These are phyloP conservation scores for Westerdykella ornata DNA, from an alignment of 2,329 filamentous ascomycete genomes.

Conservation along the genomic window DNA sequence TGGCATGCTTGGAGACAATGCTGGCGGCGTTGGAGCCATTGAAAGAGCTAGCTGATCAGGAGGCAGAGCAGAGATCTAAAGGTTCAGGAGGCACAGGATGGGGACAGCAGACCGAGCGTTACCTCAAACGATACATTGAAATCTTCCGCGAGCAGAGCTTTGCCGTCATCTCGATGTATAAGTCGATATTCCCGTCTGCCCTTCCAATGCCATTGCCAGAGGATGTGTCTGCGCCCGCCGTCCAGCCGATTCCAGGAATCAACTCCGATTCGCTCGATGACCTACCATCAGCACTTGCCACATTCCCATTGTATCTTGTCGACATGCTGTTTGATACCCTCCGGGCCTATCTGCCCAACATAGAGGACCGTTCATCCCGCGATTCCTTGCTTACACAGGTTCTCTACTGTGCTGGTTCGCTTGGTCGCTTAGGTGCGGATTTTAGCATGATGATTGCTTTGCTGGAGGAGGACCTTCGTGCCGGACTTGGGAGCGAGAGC, in stretches of 20 bases:
- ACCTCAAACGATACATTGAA: conserved; percentile 90
- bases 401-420: conserved; percentile 83
- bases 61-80: conserved; percentile 48
- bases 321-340: conserved; percentile 74
- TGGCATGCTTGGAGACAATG: conserved; percentile 71
- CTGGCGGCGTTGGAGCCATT: conserved; percentile 79
- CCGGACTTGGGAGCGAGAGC: conserved; percentile 28
- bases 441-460: conserved; percentile 81
- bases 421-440: conserved; percentile 84
- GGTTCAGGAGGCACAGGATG: conserved; percentile 44
- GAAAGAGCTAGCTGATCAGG: conserved; percentile 82
- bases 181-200: conserved; percentile 71
- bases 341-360: conserved; percentile 67
- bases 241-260: conserved; percentile 42
- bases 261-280: too few species aligned
- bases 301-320: conserved; percentile 78
- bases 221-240: conserved; percentile 19
- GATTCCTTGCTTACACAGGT: conserved; percentile 91
- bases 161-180: conserved; percentile 89
- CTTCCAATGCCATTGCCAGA: conserved; percentile 34
- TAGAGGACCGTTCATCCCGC: conserved; percentile 69
- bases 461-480: conserved; percentile 42
- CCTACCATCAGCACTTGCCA: conserved; percentile 65
- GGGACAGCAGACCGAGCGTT: conserved; percentile 91
- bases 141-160: conserved; percentile 98